Evolutionary conservation across 2,329 filamentous ascomycete genomes (phyloP).

Genomic region (Didymella glomerata): DNA sequence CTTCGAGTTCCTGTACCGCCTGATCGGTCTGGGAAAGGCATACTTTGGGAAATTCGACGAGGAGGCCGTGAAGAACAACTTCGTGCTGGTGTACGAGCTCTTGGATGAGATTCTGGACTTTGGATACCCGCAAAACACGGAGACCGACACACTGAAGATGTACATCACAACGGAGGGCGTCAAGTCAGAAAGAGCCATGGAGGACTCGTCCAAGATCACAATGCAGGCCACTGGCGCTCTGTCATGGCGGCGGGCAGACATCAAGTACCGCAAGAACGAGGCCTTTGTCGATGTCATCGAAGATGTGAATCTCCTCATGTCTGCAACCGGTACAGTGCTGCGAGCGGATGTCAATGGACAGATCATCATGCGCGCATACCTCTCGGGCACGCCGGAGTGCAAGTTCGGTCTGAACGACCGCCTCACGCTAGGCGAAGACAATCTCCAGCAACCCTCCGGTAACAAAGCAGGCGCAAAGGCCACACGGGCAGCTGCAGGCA

Average conservation of each 20-base stretch:
- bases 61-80: slow-evolving; percentile 99
- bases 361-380: slow-evolving; percentile 98
- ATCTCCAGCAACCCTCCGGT: slow-evolving; percentile 70
- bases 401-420: slow-evolving; percentile 98
- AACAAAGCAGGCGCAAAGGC: slow-evolving; percentile 85
- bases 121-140: slow-evolving; percentile 98
- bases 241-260: slow-evolving; percentile 95
- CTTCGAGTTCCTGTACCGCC: slow-evolving; percentile 95
- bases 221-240: slow-evolving; percentile 98
- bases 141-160: slow-evolving; percentile 99
- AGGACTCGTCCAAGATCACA: slow-evolving; percentile 97
- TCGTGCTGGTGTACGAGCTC: slow-evolving; percentile 97
- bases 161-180: slow-evolving; percentile 99
- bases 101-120: slow-evolving; percentile 99
- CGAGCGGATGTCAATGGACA: slow-evolving; percentile 96
- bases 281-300: slow-evolving; percentile 99
- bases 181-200: slow-evolving; percentile 84
- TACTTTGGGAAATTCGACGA: slow-evolving; percentile 99
- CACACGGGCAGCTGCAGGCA: slow-evolving; percentile 93
- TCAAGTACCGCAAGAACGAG: slow-evolving; percentile 99
- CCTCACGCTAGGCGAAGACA: slow-evolving; percentile 78
- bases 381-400: slow-evolving; percentile 95
- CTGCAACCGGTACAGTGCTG: slow-evolving; percentile 92
- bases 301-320: slow-evolving; percentile 98
- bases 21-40: slow-evolving; percentile 87